phyloP scores from a whole-genome alignment of 1,284 basidiomycete species.

The Cerioporus squamosus region DNA sequence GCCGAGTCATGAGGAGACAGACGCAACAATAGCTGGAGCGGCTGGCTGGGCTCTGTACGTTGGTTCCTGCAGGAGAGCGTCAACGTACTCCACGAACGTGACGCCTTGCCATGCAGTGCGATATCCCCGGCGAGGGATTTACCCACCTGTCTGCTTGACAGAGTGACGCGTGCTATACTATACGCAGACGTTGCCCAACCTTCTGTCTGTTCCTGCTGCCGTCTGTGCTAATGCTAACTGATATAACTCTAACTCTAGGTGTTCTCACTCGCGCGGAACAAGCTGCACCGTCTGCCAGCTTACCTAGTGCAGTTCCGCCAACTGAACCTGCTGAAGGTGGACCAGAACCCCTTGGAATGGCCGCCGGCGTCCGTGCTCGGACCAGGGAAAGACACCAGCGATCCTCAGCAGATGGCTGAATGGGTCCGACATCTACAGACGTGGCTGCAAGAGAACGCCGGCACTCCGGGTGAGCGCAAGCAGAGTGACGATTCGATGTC shows the following conservation, averaged over 20 bases:
- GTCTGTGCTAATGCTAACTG: neutral
- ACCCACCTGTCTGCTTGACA: neutral
- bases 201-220: too few species aligned
- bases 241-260: constrained; percentile 54
- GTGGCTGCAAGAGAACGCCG: constrained; percentile 69
- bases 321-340: constrained; percentile 85
- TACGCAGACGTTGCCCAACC: too few species aligned
- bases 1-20: neutral
- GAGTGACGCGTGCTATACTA: neutral
- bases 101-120: neutral
- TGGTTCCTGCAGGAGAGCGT: neutral
- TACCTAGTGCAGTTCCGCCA: constrained; percentile 80
- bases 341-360: constrained; percentile 94
- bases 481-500: constrained; percentile 32
- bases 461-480: constrained; percentile 36
- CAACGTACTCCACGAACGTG: neutral
- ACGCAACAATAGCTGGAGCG: neutral
- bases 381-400: constrained; percentile 45
- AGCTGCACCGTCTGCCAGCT: constrained; percentile 76
- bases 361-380: constrained; percentile 68
- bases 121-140: neutral
- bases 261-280: constrained; percentile 88
- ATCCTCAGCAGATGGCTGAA: constrained; percentile 58
- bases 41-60: neutral
- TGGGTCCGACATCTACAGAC: constrained; percentile 77